Conservation (phyloP, 306 rosid species). For the Abrus pulchellus region DNA sequence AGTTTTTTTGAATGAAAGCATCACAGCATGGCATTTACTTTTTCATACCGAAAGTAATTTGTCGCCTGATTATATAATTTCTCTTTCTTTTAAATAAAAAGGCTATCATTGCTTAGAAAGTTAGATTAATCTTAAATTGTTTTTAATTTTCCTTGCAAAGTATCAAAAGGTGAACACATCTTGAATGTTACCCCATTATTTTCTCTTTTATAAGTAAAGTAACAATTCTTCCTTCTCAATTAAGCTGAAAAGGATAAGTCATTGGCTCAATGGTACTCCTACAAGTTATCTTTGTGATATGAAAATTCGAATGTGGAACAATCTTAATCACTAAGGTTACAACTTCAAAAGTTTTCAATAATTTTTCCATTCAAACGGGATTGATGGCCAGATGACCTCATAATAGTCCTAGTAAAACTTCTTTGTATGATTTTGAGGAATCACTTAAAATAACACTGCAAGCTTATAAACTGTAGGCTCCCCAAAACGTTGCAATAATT, state of each 20-base stretch:
- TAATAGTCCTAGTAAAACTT: not conserved
- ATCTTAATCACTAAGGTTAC: conserved; percentile 30
- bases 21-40: too few species aligned
- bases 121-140: not conserved
- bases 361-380: not conserved
- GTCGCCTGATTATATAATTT: too few species aligned
- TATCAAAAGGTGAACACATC: not conserved
- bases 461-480: too few species aligned
- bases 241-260: conserved; percentile 12
- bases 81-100: too few species aligned
- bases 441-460: not conserved
- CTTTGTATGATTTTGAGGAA: not conserved
- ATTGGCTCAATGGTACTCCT: not conserved
- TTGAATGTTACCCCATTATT: not conserved
- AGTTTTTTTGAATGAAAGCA: too few species aligned
- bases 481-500: not conserved
- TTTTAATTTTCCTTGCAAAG: not conserved
- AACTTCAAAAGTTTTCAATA: not conserved
- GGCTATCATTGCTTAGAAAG: too few species aligned
- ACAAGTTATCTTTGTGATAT: not conserved
- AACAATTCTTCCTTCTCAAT: conserved; percentile 26
- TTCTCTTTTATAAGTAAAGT: conserved; percentile 1
- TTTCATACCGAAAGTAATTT: too few species aligned
- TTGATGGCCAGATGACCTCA: not conserved
- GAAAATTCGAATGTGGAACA: not conserved